Evolutionary conservation across 2,329 filamentous ascomycete species (phyloP).

Genomic region (Fusarium sarcochroum): DNA sequence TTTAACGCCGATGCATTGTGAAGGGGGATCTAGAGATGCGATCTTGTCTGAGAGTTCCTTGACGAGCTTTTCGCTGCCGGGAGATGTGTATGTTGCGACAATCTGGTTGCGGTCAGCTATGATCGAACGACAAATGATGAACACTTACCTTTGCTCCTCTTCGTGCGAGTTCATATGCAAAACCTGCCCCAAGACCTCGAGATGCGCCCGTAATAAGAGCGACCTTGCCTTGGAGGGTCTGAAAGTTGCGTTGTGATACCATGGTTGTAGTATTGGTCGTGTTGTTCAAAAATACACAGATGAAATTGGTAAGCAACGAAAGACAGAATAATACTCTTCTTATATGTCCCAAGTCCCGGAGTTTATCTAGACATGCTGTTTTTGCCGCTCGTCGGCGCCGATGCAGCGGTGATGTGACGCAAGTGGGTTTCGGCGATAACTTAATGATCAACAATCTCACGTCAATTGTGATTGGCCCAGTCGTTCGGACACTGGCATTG

Average conservation of each 20-base stretch:
- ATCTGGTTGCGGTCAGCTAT: background rate
- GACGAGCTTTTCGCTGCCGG: constrained; percentile 15
- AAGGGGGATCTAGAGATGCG: constrained; percentile 3
- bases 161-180: constrained; percentile 29
- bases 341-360: background rate
- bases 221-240: constrained; percentile 33
- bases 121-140: fast-evolving
- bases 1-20: constrained; percentile 20
- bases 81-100: constrained; percentile 35
- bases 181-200: constrained; percentile 29
- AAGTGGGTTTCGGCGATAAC: constrained; percentile 31
- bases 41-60: constrained; percentile 21
- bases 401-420: constrained; percentile 4
- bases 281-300: fast-evolving
- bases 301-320: background rate
- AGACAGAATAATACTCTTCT: background rate
- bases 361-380: background rate
- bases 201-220: constrained; percentile 33
- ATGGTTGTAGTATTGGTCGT: background rate
- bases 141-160: constrained; percentile 29
- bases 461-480: background rate
- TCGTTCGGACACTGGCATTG: fast-evolving
- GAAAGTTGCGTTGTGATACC: constrained; percentile 10
- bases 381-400: background rate
- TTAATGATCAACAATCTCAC: too few relatives aligned